Percentiles rank a stretch among this genome's conserved stretches.
Evolutionary conservation across 768 basidiomycete genomes (phyloP).

Genomic region (Rhizopogon rudus): DNA sequence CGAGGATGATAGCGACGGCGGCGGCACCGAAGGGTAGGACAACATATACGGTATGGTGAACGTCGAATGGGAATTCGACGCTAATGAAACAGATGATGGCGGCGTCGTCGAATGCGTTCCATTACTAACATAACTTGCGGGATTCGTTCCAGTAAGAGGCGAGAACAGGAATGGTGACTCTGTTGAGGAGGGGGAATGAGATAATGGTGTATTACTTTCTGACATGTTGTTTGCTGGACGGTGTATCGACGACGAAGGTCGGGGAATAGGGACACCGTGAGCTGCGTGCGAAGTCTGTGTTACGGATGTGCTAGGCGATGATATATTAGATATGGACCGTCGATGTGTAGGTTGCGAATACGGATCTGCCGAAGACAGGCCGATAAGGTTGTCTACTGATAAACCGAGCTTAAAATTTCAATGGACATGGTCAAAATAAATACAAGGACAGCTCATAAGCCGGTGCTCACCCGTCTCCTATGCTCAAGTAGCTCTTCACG

Average conservation of each 20-base stretch:
- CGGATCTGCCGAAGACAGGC: conserved; percentile 60
- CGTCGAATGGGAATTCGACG: conserved; percentile 31
- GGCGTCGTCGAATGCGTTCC: conserved; percentile 72
- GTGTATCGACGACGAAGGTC: conserved; percentile 60
- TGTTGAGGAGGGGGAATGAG: conserved; percentile 61
- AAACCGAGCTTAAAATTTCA: conserved; percentile 51
- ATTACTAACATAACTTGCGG: conserved; percentile 50
- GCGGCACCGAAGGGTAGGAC: conserved; percentile 80
- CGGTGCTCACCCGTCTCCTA: conserved; percentile 56
- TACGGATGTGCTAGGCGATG: conserved; percentile 25
- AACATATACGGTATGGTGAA: conserved; percentile 36
- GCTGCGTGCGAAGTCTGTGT: conserved; percentile 28
- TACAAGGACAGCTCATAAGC: conserved; percentile 4
- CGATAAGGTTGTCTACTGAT: conserved; percentile 75
- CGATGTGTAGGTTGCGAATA: conserved; percentile 69
- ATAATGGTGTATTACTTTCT: conserved; percentile 55
- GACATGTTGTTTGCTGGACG: conserved; percentile 45
- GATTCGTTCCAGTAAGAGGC: conserved; percentile 35
- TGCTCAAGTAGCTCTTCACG: conserved; percentile 81
- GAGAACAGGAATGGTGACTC: conserved; percentile 69
- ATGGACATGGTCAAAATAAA: conserved; percentile 1
- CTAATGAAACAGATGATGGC: conserved; percentile 55
- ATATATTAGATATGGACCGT: conserved; percentile 37
- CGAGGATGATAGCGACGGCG: conserved; percentile 74
- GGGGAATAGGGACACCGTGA: conserved; percentile 71